Evolutionary conservation across 805 yeast species (phyloP).

Genomic region (Saccharomycopsis fermentans): DNA sequence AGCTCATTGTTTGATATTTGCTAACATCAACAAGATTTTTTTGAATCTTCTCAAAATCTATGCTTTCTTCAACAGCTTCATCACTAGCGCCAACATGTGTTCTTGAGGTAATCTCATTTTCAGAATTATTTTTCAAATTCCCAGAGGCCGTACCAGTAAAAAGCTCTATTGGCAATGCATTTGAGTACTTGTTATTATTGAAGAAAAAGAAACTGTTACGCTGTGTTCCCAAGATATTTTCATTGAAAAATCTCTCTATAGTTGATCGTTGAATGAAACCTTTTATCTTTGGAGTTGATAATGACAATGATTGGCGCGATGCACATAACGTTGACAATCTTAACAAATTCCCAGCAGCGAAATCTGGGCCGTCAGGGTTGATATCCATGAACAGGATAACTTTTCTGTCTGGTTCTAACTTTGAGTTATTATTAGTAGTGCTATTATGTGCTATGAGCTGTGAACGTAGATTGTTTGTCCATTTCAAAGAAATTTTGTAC

Average conservation of each 20-base stretch:
- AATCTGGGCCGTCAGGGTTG: constrained; percentile 49
- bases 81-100: background rate
- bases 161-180: constrained; percentile 14
- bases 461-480: constrained; percentile 30
- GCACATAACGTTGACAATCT: constrained; percentile 58
- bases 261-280: constrained; percentile 50
- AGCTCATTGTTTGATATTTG: constrained; percentile 17
- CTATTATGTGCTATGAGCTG: constrained; percentile 17
- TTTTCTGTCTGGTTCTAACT: constrained; percentile 19
- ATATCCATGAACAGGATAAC: constrained; percentile 39
- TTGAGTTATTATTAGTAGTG: constrained; percentile 8
- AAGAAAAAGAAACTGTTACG: constrained; percentile 13
- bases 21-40: constrained; percentile 15
- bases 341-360: constrained; percentile 57
- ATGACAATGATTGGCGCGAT: constrained; percentile 72
- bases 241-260: constrained; percentile 25
- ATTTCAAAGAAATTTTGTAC: constrained; percentile 64
- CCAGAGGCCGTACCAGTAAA: background rate
- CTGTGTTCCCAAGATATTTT: constrained; percentile 7
- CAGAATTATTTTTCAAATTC: background rate
- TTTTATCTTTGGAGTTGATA: constrained; percentile 49
- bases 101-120: background rate
- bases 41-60: constrained; percentile 10
- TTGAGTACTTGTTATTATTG: constrained; percentile 13
- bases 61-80: background rate